Percentiles rank a stretch among this genome's conserved stretches.
phyloP scores from a whole-genome alignment of 75 land plant species.

The Gnetum montanum region DNA sequence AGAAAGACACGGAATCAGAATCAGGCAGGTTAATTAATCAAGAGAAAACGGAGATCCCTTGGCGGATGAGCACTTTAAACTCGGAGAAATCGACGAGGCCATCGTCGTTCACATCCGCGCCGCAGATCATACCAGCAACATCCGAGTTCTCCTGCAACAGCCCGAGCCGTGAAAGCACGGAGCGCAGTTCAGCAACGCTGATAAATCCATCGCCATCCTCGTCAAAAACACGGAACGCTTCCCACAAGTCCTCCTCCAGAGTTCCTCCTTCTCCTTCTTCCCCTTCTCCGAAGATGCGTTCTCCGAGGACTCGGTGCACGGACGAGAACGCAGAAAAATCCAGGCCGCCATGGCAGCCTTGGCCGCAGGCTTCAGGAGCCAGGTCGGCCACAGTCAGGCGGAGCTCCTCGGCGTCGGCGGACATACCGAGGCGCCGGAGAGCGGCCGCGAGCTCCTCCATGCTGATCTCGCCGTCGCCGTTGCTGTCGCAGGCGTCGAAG shows the following conservation, averaged over 20 bases:
- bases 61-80: no score
- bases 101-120: slow-evolving; percentile 45
- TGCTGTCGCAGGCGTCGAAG: slow-evolving; percentile 72
- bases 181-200: slow-evolving; percentile 46
- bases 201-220: slow-evolving; percentile 75
- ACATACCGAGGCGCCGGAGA: slow-evolving; percentile 51
- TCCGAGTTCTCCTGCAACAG: slow-evolving; percentile 33
- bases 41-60: no score
- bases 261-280: slow-evolving; percentile 2
- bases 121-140: slow-evolving; percentile 41
- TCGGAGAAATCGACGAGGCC: slow-evolving; percentile 65
- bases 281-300: slow-evolving; percentile 21
- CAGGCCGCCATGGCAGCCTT: slow-evolving; percentile 23
- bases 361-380: no score
- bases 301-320: slow-evolving; percentile 43
- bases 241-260: slow-evolving; percentile 48
- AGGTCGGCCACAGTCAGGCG: slow-evolving; percentile 8
- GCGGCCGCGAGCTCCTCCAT: slow-evolving; percentile 49
- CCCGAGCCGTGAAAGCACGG: slow-evolving; percentile 52
- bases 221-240: slow-evolving; percentile 79
- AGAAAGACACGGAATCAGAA: no score
- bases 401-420: slow-evolving; percentile 22
- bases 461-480: slow-evolving; percentile 69
- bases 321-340: slow-evolving; percentile 45
- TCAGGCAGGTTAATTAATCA: no score